These are phyloP conservation scores for Kurtzmaniella quercitrusa DNA, from an alignment of 1,139 yeast species.

Conservation along the genomic window DNA sequence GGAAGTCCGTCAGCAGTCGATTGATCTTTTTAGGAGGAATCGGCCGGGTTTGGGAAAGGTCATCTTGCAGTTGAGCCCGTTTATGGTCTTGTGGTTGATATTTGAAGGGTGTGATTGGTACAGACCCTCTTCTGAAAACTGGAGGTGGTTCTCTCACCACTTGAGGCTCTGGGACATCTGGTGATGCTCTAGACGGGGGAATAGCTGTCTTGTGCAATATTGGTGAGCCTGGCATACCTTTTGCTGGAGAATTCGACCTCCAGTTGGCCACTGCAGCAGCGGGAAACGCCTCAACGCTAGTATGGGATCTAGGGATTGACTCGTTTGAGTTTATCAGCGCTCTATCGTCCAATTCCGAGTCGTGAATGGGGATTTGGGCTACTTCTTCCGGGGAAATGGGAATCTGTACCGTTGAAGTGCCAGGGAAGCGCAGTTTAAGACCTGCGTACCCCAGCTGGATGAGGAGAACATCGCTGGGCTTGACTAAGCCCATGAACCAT, in stretches of 20 bases:
- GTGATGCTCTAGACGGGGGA: background rate
- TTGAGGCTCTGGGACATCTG: background rate
- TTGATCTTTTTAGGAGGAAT: background rate
- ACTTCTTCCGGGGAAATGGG: background rate
- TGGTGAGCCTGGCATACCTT: background rate
- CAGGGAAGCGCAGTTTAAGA: background rate
- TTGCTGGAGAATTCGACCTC: background rate
- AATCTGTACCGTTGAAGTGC: background rate
- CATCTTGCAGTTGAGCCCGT: background rate
- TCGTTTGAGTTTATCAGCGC: background rate
- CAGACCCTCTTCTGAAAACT: background rate
- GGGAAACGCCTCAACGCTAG: background rate
- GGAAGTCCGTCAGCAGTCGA: background rate
- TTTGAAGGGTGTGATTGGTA: background rate
- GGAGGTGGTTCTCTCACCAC: background rate
- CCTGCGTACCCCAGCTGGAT: background rate
- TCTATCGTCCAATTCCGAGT: background rate
- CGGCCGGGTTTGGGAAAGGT: background rate
- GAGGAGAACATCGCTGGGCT: conserved; percentile 17
- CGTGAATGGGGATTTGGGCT: background rate
- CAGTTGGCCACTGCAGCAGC: conserved; percentile 2
- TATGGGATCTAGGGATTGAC: background rate
- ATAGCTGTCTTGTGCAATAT: background rate
- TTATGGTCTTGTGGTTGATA: background rate
- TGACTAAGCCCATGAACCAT: conserved; percentile 31